A percentile compares a stretch with the other conserved stretches of the same genome.
Evolutionary conservation across 1,139 yeast species (phyloP).

Genomic region (Casaregolazyma suthepensis): DNA sequence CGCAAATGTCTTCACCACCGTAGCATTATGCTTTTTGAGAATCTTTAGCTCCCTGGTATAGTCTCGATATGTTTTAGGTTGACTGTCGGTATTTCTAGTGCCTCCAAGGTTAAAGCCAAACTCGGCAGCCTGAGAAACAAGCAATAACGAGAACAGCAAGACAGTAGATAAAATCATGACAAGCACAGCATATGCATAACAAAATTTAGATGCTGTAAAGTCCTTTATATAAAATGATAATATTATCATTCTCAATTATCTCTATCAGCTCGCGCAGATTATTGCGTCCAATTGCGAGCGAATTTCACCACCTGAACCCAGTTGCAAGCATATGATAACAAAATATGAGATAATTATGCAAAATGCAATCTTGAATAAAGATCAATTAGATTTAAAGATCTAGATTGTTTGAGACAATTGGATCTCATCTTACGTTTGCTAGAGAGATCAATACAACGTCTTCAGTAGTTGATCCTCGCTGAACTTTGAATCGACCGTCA

Average conservation of each 20-base stretch:
- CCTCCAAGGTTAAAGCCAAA: constrained; percentile 80
- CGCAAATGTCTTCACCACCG: constrained; percentile 72
- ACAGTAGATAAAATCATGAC: not conserved
- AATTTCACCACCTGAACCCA: not conserved
- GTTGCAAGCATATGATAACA: not conserved
- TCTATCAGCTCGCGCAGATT: not conserved
- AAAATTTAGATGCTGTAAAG: not conserved
- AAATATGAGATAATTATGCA: not conserved
- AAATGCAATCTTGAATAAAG: not conserved
- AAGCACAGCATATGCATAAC: not conserved
- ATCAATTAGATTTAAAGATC: not conserved
- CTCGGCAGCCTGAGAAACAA: constrained; percentile 11
- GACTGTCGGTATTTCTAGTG: constrained; percentile 45
- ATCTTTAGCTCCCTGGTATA: constrained; percentile 57
- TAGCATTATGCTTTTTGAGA: constrained; percentile 47
- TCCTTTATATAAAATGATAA: not conserved
- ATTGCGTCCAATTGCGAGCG: not conserved
- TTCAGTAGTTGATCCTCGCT: constrained; percentile 57
- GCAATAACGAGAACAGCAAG: not conserved
- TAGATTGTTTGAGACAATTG: not conserved
- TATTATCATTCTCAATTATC: not conserved
- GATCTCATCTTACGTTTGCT: constrained; percentile 33
- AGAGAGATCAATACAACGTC: constrained; percentile 65
- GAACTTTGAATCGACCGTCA: constrained; percentile 55
- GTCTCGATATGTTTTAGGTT: constrained; percentile 53